Evolutionary conservation across 805 yeast genomes (phyloP), one percentile per base, ranked within the genome.

Genomic region (Pichia kluyveri): DNA sequence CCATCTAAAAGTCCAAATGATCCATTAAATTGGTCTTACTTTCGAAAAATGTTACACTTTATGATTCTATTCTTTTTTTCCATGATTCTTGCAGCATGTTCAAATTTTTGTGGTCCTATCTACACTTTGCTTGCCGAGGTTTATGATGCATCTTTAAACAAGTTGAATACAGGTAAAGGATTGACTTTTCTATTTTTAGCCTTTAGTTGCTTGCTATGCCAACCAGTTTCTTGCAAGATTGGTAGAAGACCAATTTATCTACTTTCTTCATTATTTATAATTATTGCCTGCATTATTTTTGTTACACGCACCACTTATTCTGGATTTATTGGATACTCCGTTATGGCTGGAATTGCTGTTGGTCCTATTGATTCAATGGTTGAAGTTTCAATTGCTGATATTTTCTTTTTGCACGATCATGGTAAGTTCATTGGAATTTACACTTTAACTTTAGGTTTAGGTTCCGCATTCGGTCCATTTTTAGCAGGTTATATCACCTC

Each of bases 401-500:
- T 73, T 2, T 73, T 73, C 53, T 74, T 66, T 56, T 63, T 67
- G 44, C 77, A 73, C 56, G 77, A 73, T 54, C 64, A 75, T 41
- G 79, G 79, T 40, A 60, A 75, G 17, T 75, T 70, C 7, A 67
- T 73, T 55, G 74, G 77, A 1, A 67, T 71, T 6, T 75, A 74
- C 56, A 68, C 73, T 42, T 52, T 72, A 51, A 72, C 77, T 18
- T 70, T 73, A 15, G 70, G 76, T 10, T 63, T 71, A 6, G 79
- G 79, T n/a, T 70, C 77, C 0, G 73, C 69, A 49, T 58, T 74
- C 46, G 79, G 79, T 5, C 79, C 79, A 1, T 60, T 75, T 32
- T 58, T 67, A 42, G 76, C 76, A 8, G 86, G 86, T 23, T 77
- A 79, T 57, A 77, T 83, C 49, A 71, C 81, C 3, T 70, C 73